Evolutionary conservation across 108 stramenopile species (phyloP).

Genomic region (Cyclotella kingstonii): DNA sequence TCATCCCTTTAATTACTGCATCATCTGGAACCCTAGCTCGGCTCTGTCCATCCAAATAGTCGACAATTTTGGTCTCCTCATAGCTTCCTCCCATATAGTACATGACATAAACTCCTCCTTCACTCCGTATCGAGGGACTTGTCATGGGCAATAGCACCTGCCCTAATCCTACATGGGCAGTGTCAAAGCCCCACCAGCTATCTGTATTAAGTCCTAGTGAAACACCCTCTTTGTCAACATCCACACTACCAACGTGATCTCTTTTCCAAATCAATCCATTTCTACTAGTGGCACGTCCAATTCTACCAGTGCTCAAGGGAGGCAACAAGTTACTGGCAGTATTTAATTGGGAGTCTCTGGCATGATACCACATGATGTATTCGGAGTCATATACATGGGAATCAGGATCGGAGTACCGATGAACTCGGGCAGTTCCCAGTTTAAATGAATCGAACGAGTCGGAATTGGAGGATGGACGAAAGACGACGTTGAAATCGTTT

Average conservation of each 20-base stretch:
- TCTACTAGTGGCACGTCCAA: constrained; percentile 67
- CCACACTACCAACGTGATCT: constrained; percentile 50
- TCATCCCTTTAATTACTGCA: constrained; percentile 84
- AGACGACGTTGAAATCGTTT: constrained; percentile 53
- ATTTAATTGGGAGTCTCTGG: constrained; percentile 39
- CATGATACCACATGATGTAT: constrained; percentile 91
- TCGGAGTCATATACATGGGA: constrained; percentile 41
- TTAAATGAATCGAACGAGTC: constrained; percentile 67
- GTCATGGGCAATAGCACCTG: constrained; percentile 85
- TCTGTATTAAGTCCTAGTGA: constrained; percentile 84
- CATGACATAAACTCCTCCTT: constrained; percentile 89
- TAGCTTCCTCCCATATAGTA: constrained; percentile 89
- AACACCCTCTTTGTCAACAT: constrained; percentile 61
- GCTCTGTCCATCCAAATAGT: constrained; percentile 47
- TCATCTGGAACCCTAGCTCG: constrained; percentile 28
- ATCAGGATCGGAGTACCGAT: constrained; percentile 64
- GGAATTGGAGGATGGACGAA: constrained; percentile 46
- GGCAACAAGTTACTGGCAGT: constrained; percentile 51
- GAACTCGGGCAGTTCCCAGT: constrained; percentile 73
- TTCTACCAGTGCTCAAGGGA: constrained; percentile 74
- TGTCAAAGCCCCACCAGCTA: constrained; percentile 93
- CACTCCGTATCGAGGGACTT: constrained; percentile 74
- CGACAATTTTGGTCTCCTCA: constrained; percentile 65
- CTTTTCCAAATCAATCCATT: constrained; percentile 79
- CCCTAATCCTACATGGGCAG: constrained; percentile 86